Evolutionary conservation across 345 rosid species (phyloP), one percentile per base, ranked within the genome.

Genomic region (Microcos paniculata): DNA sequence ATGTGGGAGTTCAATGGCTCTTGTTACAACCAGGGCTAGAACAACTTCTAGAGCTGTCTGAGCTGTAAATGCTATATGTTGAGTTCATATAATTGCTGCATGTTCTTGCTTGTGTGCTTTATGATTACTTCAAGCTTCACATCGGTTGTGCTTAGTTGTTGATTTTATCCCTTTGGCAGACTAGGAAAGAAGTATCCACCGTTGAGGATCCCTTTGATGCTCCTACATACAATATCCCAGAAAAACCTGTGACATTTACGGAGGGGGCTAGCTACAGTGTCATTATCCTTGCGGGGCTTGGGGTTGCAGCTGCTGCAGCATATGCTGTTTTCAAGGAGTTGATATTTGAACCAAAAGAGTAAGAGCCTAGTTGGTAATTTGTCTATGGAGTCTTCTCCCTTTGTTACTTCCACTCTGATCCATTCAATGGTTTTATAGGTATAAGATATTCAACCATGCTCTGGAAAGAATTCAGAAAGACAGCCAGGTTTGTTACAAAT

Each of bases 181-280:
- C 90, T 62, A 91, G 79, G 77, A 93, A 93, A 75, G 97, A 93
- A 6, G 79, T 96, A 71, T 84, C 97, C n/a, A 96, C 91, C 31
- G 87, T 89, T 51, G 99, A 96, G 73, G 98, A 96, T 88, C 98
- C 99, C 75, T 96, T 96, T 84, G 94, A 96, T 85, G 83, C 97
- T 81, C 97, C 96, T 13, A 93, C 99, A 7, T 93, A 90, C 81
- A 85, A 93, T 78, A 96, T 96, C 78, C 99, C 99, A 8, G 94
- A 92, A 78, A 93, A 93, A 78, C 99, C 97, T 0, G 97, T 93
- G 78, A 88, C 98, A 12, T 93, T 96, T 84, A 83, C 91, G 0
- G 98, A 96, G 87, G 99, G 98, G 31, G 97, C 98, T 79, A 90
- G 98, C 74, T 93, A 96, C 87, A 86, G 91, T 85, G 57, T 96